Base-by-base conservation (phyloP, 139 green algal genomes). In the Volvox africanus region DNA sequence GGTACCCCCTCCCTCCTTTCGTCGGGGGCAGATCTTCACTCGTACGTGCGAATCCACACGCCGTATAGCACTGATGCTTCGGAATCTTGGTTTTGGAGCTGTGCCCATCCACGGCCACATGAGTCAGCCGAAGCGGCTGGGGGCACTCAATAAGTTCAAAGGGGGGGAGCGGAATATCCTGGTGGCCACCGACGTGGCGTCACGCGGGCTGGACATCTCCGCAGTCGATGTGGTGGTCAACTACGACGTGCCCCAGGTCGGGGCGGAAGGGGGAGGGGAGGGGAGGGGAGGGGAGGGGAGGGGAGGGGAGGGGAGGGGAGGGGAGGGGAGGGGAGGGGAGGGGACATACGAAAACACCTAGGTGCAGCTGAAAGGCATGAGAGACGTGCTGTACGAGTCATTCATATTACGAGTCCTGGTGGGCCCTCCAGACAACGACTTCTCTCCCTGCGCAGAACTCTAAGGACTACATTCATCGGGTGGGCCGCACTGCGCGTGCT, bases 21-120 rank as follows among this genome's bases (percentile, higher is more conserved):
- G 30, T 32, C 26, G 19, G 36, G 22, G 77, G 32, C 94, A 96
- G 95, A 96, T 99, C 37, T 99, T 99, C 94, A 98, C 97, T 24
- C 94, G 98, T 44, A 99, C 98, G 16, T 99, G 98, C 91, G 98
- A 99, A 67, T 91, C 91, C 86, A 98, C 97, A 6, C 95, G 98
- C 67, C 94, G 95, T 67, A 92, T 99, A 21, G 97, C 98, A 17
- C 96, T 99, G 28, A 94, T 97, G 91, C 97, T 99, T 92, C 96
- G 98, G 73, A 99, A 99, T 92, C 96, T 99, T 33, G 98, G 98
- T 87, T 99, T 99, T 92, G 98, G 96, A 37, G 97, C 97, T 16
- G 96, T 99, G 55, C 98, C 98, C 86, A 99, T 99, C 92, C 98
- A 99, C 93, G 98, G 98, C 44, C 97, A 99, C 92, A 99, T 99